Percentiles rank a stretch among this genome's conserved stretches.
Evolutionary conservation across 305 asterid species (phyloP).

Genomic region (Petunia hybrid): DNA sequence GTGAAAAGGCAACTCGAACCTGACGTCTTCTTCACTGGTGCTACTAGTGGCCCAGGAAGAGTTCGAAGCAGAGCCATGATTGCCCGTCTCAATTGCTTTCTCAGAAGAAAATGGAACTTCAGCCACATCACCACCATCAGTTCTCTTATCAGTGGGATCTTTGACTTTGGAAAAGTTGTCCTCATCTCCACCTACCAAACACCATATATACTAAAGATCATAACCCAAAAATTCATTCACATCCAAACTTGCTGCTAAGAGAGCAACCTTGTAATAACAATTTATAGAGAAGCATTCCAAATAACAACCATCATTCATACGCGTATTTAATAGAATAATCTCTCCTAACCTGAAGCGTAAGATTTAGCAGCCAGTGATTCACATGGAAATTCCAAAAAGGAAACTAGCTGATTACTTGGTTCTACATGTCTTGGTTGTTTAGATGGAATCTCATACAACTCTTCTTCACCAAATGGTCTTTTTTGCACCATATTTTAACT

Average conservation of each 20-base stretch:
- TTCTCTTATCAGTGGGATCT: constrained; percentile 36
- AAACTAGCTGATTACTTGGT: constrained; percentile 35
- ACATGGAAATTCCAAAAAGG: constrained; percentile 38
- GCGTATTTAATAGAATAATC: constrained; percentile 1
- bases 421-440: constrained; percentile 47
- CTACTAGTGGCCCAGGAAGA: constrained; percentile 46
- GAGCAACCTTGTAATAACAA: constrained; percentile 14
- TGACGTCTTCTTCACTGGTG: constrained; percentile 46
- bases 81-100: constrained; percentile 38
- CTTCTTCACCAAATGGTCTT: constrained; percentile 42
- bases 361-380: constrained; percentile 29
- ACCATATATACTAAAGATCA: constrained; percentile 24
- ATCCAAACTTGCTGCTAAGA: constrained; percentile 13
- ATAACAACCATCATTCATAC: neutral
- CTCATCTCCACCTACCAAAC: constrained; percentile 49
- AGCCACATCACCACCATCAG: constrained; percentile 37
- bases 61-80: constrained; percentile 44
- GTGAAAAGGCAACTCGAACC: constrained; percentile 42
- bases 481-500: constrained; percentile 49
- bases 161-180: constrained; percentile 1
- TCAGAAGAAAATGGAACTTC: constrained; percentile 40
- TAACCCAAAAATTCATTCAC: constrained; percentile 17
- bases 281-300: neutral
- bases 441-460: constrained; percentile 35
- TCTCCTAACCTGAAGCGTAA: constrained; percentile 38